Conservation (phyloP, 305 asterid species). For the Petunia hybrid region DNA sequence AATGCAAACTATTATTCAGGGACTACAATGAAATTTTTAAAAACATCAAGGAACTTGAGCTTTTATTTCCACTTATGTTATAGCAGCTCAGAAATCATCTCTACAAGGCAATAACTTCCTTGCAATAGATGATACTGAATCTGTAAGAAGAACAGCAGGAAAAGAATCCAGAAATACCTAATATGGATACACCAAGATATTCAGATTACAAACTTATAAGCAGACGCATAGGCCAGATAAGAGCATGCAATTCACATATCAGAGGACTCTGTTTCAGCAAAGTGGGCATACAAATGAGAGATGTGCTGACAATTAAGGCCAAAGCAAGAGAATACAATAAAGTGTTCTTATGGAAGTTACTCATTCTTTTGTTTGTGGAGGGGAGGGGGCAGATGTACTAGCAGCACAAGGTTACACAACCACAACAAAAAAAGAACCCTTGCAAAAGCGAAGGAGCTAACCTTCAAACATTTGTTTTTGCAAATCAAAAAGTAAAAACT, state of each 20-base stretch:
- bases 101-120: not conserved
- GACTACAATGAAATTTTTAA: not conserved
- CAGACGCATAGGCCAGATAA: slow-evolving; percentile 7
- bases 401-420: not conserved
- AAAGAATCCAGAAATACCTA: not conserved
- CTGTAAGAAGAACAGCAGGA: not conserved
- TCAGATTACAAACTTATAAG: not conserved
- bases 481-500: not conserved
- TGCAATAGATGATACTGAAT: slow-evolving; percentile 2
- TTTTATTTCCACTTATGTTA: slow-evolving; percentile 15
- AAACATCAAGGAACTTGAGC: not conserved
- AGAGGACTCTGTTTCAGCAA: not conserved
- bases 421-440: not conserved
- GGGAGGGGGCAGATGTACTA: not conserved
- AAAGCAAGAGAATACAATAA: not conserved
- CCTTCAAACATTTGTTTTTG: not conserved
- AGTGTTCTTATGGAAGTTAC: not conserved
- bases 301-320: not conserved
- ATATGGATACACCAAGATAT: slow-evolving; percentile 14
- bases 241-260: not conserved
- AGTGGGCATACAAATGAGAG: not conserved
- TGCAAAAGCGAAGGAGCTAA: slow-evolving; percentile 4
- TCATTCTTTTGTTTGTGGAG: not conserved
- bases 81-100: slow-evolving; percentile 1
- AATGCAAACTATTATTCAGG: slow-evolving; percentile 23